Conservation (phyloP, 768 basidiomycete genomes). For the Tulasnella sp. region DNA sequence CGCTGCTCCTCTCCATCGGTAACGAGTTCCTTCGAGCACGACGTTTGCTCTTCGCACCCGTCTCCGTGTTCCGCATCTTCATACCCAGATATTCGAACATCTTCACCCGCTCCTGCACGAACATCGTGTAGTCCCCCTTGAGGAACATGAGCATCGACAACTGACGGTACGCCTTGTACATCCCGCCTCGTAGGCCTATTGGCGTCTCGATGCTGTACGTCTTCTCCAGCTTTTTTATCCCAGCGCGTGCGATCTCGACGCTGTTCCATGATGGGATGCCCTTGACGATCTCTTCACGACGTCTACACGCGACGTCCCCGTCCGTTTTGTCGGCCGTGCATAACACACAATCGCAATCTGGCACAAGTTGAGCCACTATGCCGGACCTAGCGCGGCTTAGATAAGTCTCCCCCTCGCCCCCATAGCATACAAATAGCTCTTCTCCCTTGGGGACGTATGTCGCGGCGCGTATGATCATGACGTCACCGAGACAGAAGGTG, state of each 20-base stretch:
- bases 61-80: not conserved
- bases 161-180: not conserved
- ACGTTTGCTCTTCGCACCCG: too few species aligned
- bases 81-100: not conserved
- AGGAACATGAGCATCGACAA: not conserved
- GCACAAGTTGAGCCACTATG: not conserved
- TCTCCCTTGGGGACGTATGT: slow-evolving; percentile 21
- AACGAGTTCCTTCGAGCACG: too few species aligned
- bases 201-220: slow-evolving; percentile 1
- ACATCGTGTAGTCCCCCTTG: not conserved
- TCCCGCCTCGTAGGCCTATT: not conserved
- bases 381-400: not conserved
- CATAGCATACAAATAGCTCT: slow-evolving; percentile 23
- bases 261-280: slow-evolving; percentile 1
- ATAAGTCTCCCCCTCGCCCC: not conserved
- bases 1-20: too few species aligned
- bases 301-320: not conserved
- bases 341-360: slow-evolving; percentile 4
- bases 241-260: not conserved
- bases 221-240: not conserved
- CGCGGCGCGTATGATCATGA: slow-evolving; percentile 27
- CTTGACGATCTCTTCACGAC: not conserved
- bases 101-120: not conserved
- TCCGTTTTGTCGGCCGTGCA: slow-evolving; percentile 9
- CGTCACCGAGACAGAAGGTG: slow-evolving; percentile 24